These are phyloP conservation scores for Drechslerella coelobrocha DNA, from an alignment of 2,329 filamentous ascomycete species.

Conservation along the genomic window DNA sequence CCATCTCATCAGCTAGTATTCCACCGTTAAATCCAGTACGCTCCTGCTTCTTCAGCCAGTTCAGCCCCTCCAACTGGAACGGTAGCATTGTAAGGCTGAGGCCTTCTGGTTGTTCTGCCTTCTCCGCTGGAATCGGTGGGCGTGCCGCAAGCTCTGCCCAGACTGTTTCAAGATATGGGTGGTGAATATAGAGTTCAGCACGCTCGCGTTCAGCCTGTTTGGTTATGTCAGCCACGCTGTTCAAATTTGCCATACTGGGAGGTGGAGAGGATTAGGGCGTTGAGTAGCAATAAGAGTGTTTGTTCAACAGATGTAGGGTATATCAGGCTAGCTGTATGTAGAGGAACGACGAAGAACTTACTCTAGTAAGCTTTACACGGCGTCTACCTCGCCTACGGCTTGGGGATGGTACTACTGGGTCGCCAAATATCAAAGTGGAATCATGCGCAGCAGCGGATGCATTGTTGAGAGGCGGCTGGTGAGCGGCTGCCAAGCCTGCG, in stretches of 20 bases:
- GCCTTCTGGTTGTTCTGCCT: slow-evolving; percentile 73
- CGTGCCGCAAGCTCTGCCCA: slow-evolving; percentile 77
- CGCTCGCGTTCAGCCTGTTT: slow-evolving; percentile 64
- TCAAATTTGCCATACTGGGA: slow-evolving; percentile 51
- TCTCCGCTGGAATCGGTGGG: slow-evolving; percentile 69
- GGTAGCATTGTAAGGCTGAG: slow-evolving; percentile 87
- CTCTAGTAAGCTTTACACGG: slow-evolving; percentile 48
- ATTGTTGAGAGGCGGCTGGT: not conserved
- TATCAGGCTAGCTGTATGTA: not conserved
- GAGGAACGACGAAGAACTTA: slow-evolving; percentile 33
- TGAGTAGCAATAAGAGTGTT: slow-evolving; percentile 4
- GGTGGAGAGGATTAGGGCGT: slow-evolving; percentile 56
- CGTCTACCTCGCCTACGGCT: slow-evolving; percentile 5
- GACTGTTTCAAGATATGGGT: slow-evolving; percentile 82
- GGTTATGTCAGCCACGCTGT: too few species aligned
- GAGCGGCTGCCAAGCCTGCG: not conserved
- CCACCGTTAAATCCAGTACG: slow-evolving; percentile 84
- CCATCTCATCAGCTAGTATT: slow-evolving; percentile 96
- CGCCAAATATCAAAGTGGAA: not conserved
- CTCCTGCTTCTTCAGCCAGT: slow-evolving; percentile 95
- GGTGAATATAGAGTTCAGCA: slow-evolving; percentile 72
- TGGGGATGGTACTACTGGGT: not conserved
- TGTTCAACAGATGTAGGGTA: not conserved
- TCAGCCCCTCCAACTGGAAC: slow-evolving; percentile 90
- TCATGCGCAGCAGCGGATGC: too few species aligned